These are phyloP conservation scores for Elaeagnus macrophylla DNA, from an alignment of 306 rosid genomes.

Conservation along the genomic window DNA sequence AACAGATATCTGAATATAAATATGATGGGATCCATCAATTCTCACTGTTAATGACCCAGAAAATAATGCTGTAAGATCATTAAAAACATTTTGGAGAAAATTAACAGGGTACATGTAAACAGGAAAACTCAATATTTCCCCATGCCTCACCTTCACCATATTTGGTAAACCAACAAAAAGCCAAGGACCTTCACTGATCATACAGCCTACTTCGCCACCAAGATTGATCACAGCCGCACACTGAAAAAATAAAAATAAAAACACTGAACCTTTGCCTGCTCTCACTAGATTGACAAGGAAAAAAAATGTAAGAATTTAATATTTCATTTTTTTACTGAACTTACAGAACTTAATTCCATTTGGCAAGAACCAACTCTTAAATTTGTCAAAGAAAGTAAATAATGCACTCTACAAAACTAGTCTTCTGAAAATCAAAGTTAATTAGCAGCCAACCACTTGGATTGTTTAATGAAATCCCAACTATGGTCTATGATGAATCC, in stretches of 20 bases:
- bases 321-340: neutral
- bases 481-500: no score
- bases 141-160: conserved; percentile 61
- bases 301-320: neutral
- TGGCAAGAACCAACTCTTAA: neutral
- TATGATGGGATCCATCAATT: conserved; percentile 9
- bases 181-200: conserved; percentile 96
- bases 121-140: neutral
- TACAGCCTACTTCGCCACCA: conserved; percentile 91
- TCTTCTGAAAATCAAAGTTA: no score
- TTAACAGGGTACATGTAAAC: neutral
- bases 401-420: no score
- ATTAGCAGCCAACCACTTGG: no score
- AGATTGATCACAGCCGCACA: conserved; percentile 52
- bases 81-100: neutral
- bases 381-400: neutral
- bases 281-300: conserved; percentile 2
- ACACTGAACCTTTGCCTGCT: conserved; percentile 1
- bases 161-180: conserved; percentile 81
- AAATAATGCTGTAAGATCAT: neutral
- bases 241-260: conserved; percentile 34
- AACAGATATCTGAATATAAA: conserved; percentile 23
- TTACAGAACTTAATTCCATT: neutral
- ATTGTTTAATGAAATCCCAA: no score
- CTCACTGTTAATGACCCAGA: conserved; percentile 4